phyloP scores from a whole-genome alignment of 2,329 filamentous ascomycete species.

The Trichoderma sp. region DNA sequence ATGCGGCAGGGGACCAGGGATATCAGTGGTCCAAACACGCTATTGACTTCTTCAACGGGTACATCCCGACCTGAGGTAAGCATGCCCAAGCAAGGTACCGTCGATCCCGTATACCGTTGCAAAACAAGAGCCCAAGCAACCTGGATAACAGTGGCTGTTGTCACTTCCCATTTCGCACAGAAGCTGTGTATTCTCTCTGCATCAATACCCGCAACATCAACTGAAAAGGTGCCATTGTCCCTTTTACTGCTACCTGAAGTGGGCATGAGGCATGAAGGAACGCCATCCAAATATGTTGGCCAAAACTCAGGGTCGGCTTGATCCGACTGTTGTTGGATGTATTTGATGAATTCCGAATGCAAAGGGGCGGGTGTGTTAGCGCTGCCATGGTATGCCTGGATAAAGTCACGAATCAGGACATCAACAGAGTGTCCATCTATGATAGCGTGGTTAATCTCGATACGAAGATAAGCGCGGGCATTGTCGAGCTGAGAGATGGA shows the following conservation, averaged over 20 bases:
- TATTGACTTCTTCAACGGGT: conserved; percentile 10
- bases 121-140: conserved; percentile 25
- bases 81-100: conserved; percentile 21
- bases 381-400: conserved; percentile 26
- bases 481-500: conserved; percentile 18
- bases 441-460: conserved; percentile 35
- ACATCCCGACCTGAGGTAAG: conserved; percentile 22
- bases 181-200: neutral
- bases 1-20: conserved; percentile 17
- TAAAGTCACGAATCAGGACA: conserved; percentile 30
- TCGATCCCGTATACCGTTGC: neutral
- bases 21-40: conserved; percentile 22
- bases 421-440: conserved; percentile 31
- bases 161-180: conserved; percentile 18
- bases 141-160: conserved; percentile 14
- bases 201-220: neutral
- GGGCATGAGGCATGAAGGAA: no score
- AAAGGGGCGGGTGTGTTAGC: no score
- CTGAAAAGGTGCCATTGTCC: neutral
- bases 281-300: no score
- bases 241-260: neutral
- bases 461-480: conserved; percentile 23
- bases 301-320: neutral
- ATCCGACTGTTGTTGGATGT: no score
- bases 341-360: no score